Base-by-base conservation (phyloP, 192 early-diverging fungal species). In the Umbelopsis vinacea region DNA sequence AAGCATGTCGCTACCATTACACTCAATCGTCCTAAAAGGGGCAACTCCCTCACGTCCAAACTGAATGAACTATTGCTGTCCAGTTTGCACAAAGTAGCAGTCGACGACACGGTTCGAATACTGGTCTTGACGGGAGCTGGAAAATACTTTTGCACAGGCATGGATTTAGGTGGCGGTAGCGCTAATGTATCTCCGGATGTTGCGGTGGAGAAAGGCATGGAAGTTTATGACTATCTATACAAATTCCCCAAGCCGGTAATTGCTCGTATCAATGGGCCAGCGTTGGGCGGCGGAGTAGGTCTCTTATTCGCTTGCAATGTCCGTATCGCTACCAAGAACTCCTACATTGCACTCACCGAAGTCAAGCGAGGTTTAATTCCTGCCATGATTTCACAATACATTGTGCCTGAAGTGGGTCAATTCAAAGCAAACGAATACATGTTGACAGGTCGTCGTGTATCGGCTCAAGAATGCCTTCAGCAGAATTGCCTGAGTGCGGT, bases 111-210 rank as follows among this genome's bases (percentile, higher is more conserved):
- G 5, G 76, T 89, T 14, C 80, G 88, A 37, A 79, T 89, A 21
- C 72, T 90, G 33, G 71, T 90, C 21, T 69, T 90, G 50, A 88
- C 89, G 5, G 89, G 86, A 6, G 76, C 81, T 33, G 89, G 89
- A 24, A 88, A 87, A 38, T 90, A 82, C 63, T 90, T 90, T 77
- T 88, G 88, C 60, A 86, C 88, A 10, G 89, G 89, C 24, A 87
- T 90, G 85, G 86, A 89, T 71, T 79, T 90, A 47, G 47, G 60
- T 12, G 68, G 52, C 5, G 46, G 63, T 38, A 29, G 33, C 38
- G 37, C 57, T n/a, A 38, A 57, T 46, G 37, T 46, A 46, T 57
- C 60, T 33, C 45, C 70, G 37, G 60, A 69, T 7, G 71, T 79
- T 11, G 69, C 75, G 11, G 73, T 75, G 40, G 45, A 79, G 52